These are phyloP conservation scores for Posidonia australis DNA, from an alignment of 106 monocot species.

Conservation along the genomic window DNA sequence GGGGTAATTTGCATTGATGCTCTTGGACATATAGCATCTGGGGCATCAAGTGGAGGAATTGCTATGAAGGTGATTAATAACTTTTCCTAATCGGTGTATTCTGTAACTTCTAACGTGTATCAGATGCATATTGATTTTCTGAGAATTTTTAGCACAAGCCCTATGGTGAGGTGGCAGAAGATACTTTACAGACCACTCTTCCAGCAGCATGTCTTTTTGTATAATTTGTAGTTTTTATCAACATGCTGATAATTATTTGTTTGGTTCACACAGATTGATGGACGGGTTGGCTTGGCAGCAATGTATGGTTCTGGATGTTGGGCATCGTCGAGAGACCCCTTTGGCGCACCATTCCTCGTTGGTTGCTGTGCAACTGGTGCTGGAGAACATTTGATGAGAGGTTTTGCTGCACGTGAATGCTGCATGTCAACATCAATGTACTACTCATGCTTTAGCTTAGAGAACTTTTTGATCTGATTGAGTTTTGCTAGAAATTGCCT, in stretches of 20 bases:
- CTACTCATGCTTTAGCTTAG: neutral
- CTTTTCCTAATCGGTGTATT: neutral
- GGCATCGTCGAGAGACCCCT: constrained; percentile 80
- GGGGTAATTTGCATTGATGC: constrained; percentile 83
- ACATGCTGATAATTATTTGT: neutral
- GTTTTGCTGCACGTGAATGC: constrained; percentile 90
- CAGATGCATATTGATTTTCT: too few relatives aligned
- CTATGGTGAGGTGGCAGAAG: neutral
- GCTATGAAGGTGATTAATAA: constrained; percentile 64
- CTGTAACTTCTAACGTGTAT: too few relatives aligned
- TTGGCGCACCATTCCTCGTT: constrained; percentile 64
- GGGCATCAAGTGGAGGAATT: constrained; percentile 96
- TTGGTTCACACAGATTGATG: constrained; percentile 50
- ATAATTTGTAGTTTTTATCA: neutral
- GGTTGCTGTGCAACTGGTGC: constrained; percentile 96
- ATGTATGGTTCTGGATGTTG: constrained; percentile 94
- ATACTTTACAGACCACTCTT: neutral
- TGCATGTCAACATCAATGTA: constrained; percentile 81
- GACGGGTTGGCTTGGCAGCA: constrained; percentile 92
- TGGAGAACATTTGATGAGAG: constrained; percentile 85
- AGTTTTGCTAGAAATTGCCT: neutral
- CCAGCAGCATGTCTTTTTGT: neutral
- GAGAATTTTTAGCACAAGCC: too few relatives aligned
- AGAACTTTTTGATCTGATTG: neutral
- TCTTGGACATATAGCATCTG: constrained; percentile 66